Conservation (phyloP, 2,329 filamentous ascomycete species). For the Claviceps pusilla region DNA sequence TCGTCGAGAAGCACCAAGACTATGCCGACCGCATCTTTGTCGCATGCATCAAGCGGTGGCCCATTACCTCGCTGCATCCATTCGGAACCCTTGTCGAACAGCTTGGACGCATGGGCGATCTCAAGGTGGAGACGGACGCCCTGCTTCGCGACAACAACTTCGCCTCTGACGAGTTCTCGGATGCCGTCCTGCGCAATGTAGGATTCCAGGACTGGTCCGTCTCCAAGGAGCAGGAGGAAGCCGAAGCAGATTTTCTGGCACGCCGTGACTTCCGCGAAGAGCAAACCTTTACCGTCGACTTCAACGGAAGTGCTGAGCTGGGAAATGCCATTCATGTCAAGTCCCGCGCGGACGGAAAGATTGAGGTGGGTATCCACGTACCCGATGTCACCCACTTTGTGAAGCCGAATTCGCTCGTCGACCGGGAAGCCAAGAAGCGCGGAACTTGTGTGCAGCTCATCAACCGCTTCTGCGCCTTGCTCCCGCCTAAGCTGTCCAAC, state of each 20-base stretch:
- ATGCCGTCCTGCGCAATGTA: conserved; percentile 86
- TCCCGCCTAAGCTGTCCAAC: conserved; percentile 70
- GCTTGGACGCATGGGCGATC: conserved; percentile 90
- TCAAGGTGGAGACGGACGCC: conserved; percentile 95
- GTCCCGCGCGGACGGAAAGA: conserved; percentile 62
- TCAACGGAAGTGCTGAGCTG: conserved; percentile 73
- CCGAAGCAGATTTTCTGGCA: conserved; percentile 46
- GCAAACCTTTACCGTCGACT: conserved; percentile 81
- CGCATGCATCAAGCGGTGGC: conserved; percentile 98
- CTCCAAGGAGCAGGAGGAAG: conserved; percentile 53
- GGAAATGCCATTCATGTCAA: conserved; percentile 91
- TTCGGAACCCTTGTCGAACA: conserved; percentile 96
- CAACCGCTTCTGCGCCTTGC: conserved; percentile 74
- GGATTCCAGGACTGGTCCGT: conserved; percentile 86
- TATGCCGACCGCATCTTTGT: conserved; percentile 98
- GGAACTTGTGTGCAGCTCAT: conserved; percentile 91
- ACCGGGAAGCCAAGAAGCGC: conserved; percentile 94
- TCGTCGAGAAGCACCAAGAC: conserved; percentile 95
- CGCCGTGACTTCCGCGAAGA: conserved; percentile 86
- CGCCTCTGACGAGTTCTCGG: conserved; percentile 90
- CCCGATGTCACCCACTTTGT: conserved; percentile 93
- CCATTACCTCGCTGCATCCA: conserved; percentile 96
- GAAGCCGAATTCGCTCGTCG: conserved; percentile 86
- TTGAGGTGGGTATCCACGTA: conserved; percentile 91
- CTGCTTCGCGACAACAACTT: conserved; percentile 98